These are phyloP conservation scores for Nicotiana noctiflora DNA, from an alignment of 257 asterid species.

Conservation along the genomic window DNA sequence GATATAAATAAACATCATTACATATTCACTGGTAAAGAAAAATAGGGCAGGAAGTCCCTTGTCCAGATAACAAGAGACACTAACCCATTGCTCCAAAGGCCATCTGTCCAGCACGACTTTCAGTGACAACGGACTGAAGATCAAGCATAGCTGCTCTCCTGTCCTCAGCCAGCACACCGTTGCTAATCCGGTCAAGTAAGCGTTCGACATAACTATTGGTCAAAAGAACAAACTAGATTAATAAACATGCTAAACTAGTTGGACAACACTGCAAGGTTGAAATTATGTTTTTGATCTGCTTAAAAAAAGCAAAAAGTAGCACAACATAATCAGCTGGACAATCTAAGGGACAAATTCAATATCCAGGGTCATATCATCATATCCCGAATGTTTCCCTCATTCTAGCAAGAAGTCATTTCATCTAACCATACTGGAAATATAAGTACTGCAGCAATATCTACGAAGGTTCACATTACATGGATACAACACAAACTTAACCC, in stretches of 20 bases:
- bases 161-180: conserved; percentile 83
- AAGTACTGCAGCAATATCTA: background rate
- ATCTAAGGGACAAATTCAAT: background rate
- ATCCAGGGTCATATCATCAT: background rate
- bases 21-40: conserved; percentile 8
- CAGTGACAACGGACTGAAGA: conserved; percentile 85
- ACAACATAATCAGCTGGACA: background rate
- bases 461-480: background rate
- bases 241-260: background rate
- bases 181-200: conserved; percentile 92
- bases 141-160: conserved; percentile 80
- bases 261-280: background rate
- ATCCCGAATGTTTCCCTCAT: background rate
- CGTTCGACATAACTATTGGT: conserved; percentile 76
- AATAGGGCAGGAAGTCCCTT: background rate
- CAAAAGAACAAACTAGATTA: conserved; percentile 11
- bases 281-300: background rate
- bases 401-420: background rate
- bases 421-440: background rate
- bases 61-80: conserved; percentile 22
- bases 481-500: background rate
- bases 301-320: background rate
- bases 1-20: conserved; percentile 8
- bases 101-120: conserved; percentile 75
- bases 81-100: conserved; percentile 98